Base-by-base conservation (phyloP, 2,329 filamentous ascomycete species). In the Cladosporium velox region DNA sequence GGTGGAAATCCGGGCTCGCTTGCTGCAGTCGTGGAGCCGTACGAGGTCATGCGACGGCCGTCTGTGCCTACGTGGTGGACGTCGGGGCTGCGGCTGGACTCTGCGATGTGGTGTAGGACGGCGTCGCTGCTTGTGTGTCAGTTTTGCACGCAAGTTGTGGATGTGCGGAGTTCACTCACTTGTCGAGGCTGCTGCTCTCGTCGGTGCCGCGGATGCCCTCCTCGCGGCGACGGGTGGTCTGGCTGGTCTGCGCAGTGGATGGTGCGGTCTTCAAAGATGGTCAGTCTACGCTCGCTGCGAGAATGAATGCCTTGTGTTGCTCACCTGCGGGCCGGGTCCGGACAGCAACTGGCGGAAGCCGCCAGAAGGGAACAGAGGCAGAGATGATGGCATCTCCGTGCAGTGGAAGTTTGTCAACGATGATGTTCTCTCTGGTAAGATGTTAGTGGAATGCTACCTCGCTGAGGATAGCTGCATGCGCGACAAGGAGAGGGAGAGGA, bases 141-240 rank as follows among this genome's bases (percentile, higher is more conserved):
- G 44, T 55, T 26, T 12, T 34, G 32, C 4, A 28, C 55, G 34
- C 32, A 11, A 28, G n/a, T 1, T 64, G 21, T 44, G 14, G 18
- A 26, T 21, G 26, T 35, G n/a, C 30, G 5, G 10, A 41, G 67
- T 65, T 63, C 34, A 58, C 55, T 58, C 55, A 72, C 72, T 68
- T 67, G 14, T 68, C 66, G 52, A 71, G 54, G 41, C 67, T 67
- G 59, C 62, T 65, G 66, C 68, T 72, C 47, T 71, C 69, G 30
- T 71, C 69, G 47, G 65, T 68, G 34, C 64, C 64, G 30, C 64
- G 55, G n/a, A 65, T 51, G 21, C 64, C 64, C 18, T 54, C 47
- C 12, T 59, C 55, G 30, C 64, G 64, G 51, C 51, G 51, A 34
- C 51, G 61, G 6, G 35, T 8, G 47, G 59, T 24, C 59, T 30